phyloP scores from a whole-genome alignment of 495 filamentous ascomycete genomes.

The Penicillium canescens region DNA sequence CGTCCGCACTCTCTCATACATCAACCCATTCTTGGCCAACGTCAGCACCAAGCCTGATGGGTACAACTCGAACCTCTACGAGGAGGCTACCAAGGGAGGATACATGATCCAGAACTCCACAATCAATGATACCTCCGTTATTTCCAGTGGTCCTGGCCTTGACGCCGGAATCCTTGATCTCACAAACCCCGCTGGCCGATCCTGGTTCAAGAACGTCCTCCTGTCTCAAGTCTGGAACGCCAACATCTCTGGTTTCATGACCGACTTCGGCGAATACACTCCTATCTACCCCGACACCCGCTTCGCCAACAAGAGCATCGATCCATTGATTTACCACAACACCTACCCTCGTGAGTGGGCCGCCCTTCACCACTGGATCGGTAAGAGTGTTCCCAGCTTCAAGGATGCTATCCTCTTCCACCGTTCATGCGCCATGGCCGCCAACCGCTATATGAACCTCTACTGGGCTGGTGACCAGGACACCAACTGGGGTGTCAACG shows the following conservation, averaged over 20 bases:
- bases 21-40: constrained; percentile 28
- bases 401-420: constrained; percentile 25
- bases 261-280: constrained; percentile 28
- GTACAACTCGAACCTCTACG: constrained; percentile 16
- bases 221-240: constrained; percentile 24
- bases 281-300: constrained; percentile 16
- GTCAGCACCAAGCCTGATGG: constrained; percentile 27
- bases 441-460: constrained; percentile 26
- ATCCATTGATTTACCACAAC: constrained; percentile 23
- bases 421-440: constrained; percentile 18
- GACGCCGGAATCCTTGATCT: constrained; percentile 26
- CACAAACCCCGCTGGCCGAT: constrained; percentile 18
- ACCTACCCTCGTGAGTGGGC: constrained; percentile 26
- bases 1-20: constrained; percentile 28
- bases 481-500: constrained; percentile 27
- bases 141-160: constrained; percentile 25
- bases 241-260: constrained; percentile 27
- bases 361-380: constrained; percentile 21
- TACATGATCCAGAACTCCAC: constrained; percentile 27
- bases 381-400: constrained; percentile 15
- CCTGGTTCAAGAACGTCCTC: constrained; percentile 24
- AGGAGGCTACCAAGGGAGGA: constrained; percentile 14
- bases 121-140: constrained; percentile 21
- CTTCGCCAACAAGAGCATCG: constrained; percentile 23
- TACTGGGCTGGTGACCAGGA: constrained; percentile 29